Percentiles rank a stretch among this genome's conserved stretches.
Evolutionary conservation across 768 basidiomycete genomes (phyloP).

Genomic region (Russula sp.): DNA sequence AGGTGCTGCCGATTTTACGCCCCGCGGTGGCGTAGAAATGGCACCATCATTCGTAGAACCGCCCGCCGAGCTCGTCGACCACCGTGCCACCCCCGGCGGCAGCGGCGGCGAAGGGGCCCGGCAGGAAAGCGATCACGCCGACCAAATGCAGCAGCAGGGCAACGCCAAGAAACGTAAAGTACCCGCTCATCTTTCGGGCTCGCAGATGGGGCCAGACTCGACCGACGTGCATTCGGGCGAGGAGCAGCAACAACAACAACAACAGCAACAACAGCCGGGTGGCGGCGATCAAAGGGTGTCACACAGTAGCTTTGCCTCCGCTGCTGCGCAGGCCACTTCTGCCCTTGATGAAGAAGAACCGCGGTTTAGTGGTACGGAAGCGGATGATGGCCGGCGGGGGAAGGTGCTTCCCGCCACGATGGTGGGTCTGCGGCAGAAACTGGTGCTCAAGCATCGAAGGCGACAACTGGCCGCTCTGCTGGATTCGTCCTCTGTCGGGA

Average conservation of each 20-base stretch:
- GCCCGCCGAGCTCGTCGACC: constrained; percentile 25
- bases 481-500: constrained; percentile 56
- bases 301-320: constrained; percentile 20
- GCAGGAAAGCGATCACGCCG: constrained; percentile 42
- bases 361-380: background rate
- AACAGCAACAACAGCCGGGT: background rate
- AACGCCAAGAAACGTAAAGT: constrained; percentile 90
- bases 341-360: background rate
- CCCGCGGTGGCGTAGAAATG: constrained; percentile 16
- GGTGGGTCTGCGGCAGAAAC: constrained; percentile 70
- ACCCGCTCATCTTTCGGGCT: constrained; percentile 49
- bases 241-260: constrained; percentile 28
- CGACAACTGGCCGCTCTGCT: constrained; percentile 65
- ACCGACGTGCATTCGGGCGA: constrained; percentile 35
- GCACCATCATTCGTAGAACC: constrained; percentile 14
- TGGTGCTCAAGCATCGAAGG: constrained; percentile 59
- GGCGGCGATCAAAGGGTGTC: constrained; percentile 21
- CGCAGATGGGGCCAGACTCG: constrained; percentile 36
- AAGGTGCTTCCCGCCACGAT: constrained; percentile 53
- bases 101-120: constrained; percentile 42
- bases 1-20: constrained; percentile 39
- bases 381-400: constrained; percentile 28
- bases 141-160: constrained; percentile 67
- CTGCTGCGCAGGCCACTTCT: background rate
- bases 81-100: constrained; percentile 24